phyloP scores from a whole-genome alignment of 2,329 filamentous ascomycete genomes.

The Ambrosiella cleistominuta region DNA sequence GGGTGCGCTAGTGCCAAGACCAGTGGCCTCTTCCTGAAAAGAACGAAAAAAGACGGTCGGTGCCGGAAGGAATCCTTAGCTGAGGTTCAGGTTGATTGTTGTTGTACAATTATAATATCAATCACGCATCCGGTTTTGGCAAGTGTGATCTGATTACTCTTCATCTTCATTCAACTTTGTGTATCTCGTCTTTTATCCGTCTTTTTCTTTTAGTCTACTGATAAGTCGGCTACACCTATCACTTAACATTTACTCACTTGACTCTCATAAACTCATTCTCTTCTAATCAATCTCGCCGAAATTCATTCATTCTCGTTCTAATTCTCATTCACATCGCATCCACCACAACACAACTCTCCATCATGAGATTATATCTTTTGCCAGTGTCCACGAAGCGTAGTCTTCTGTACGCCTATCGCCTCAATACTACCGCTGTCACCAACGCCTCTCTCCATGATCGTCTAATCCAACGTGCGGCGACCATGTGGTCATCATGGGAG shows the following conservation, averaged over 20 bases:
- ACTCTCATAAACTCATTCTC: background rate
- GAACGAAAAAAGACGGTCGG: background rate
- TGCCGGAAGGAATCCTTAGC: background rate
- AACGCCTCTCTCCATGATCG: slow-evolving; percentile 36
- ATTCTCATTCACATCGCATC: background rate
- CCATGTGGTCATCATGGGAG: slow-evolving; percentile 77
- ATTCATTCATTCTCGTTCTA: background rate
- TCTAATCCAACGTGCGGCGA: slow-evolving; percentile 50
- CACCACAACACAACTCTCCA: slow-evolving; percentile 14
- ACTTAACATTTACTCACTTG: background rate
- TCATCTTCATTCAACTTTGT: background rate
- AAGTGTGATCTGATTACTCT: background rate
- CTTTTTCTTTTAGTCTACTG: background rate
- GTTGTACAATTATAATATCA: background rate
- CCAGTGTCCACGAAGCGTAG: slow-evolving; percentile 83
- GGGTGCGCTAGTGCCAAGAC: background rate
- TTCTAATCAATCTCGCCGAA: background rate
- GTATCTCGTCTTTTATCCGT: background rate
- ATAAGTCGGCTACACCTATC: background rate
- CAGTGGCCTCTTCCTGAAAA: slow-evolving; percentile 9
- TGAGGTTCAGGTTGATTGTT: background rate
- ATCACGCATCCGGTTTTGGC: background rate
- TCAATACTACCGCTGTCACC: slow-evolving; percentile 32
- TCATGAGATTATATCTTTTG: slow-evolving; percentile 85
- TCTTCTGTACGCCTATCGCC: slow-evolving; percentile 76